Evolutionary conservation across 2,329 filamentous ascomycete genomes (phyloP).

Genomic region (Pyrenochaeta sp.): DNA sequence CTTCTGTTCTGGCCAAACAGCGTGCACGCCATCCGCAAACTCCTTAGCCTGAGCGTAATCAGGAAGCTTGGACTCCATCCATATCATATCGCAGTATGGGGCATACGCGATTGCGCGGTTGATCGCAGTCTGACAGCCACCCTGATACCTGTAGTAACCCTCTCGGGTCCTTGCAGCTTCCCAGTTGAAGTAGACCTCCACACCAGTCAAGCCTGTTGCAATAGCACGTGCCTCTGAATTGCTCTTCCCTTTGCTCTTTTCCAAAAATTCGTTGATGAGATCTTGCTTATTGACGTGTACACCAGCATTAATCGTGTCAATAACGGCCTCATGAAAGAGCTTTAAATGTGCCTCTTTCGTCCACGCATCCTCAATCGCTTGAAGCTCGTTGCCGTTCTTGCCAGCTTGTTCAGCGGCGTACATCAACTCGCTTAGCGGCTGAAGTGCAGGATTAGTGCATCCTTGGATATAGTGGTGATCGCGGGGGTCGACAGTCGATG

Average conservation of each 20-base stretch:
- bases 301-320: slow-evolving; percentile 78
- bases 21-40: slow-evolving; percentile 92
- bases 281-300: slow-evolving; percentile 73
- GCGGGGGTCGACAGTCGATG: slow-evolving; percentile 92
- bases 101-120: slow-evolving; percentile 92
- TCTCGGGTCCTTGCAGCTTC: slow-evolving; percentile 91
- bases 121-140: slow-evolving; percentile 89
- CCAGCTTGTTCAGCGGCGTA: slow-evolving; percentile 81
- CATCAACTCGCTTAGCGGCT: slow-evolving; percentile 92
- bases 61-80: slow-evolving; percentile 99
- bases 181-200: slow-evolving; percentile 93
- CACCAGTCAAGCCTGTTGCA: slow-evolving; percentile 78
- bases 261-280: slow-evolving; percentile 72
- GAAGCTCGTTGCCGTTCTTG: slow-evolving; percentile 81
- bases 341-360: slow-evolving; percentile 78
- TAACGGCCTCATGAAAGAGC: slow-evolving; percentile 90
- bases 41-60: slow-evolving; percentile 91
- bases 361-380: slow-evolving; percentile 94
- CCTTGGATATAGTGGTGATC: slow-evolving; percentile 96
- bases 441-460: slow-evolving; percentile 82
- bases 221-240: slow-evolving; percentile 82
- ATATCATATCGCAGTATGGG: slow-evolving; percentile 94
- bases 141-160: slow-evolving; percentile 92
- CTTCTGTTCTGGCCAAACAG: slow-evolving; percentile 96
- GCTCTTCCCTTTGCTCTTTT: slow-evolving; percentile 80